These are phyloP conservation scores for Chlorella sorokiniana DNA, from an alignment of 139 green algal species.

Conservation along the genomic window DNA sequence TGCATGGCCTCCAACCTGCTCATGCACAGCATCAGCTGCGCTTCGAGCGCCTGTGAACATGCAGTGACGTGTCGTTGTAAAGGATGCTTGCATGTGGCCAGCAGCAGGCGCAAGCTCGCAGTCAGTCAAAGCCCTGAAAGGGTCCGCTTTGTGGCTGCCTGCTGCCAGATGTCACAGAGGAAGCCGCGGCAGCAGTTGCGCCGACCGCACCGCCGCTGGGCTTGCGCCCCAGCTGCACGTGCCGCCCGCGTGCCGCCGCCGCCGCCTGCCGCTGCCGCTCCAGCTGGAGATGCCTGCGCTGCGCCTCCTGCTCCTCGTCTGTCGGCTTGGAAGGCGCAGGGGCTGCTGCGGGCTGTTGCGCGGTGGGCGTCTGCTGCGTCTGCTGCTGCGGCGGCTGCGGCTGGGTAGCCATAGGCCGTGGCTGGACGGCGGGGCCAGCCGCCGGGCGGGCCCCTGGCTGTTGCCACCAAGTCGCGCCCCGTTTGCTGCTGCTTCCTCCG, in stretches of 20 bases:
- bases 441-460: not conserved
- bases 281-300: not conserved
- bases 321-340: not conserved
- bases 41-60: not conserved
- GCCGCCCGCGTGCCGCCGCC: not conserved
- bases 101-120: not conserved
- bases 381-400: not conserved
- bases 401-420: not conserved
- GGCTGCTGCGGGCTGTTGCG: not conserved
- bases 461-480: not conserved
- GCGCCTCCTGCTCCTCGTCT: not conserved
- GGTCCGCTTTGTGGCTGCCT: not conserved
- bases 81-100: too few species aligned
- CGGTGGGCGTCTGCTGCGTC: not conserved
- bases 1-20: not conserved
- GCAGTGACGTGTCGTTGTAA: not conserved
- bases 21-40: not conserved
- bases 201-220: not conserved
- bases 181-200: not conserved
- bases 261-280: slow-evolving; percentile 6
- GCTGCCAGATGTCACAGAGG: not conserved
- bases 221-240: slow-evolving; percentile 13
- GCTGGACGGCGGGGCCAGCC: not conserved
- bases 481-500: not conserved
- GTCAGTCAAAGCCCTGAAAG: slow-evolving; percentile 6